Evolutionary conservation across 2,329 filamentous ascomycete genomes (phyloP).

Genomic region (Cryphonectria naterciae): DNA sequence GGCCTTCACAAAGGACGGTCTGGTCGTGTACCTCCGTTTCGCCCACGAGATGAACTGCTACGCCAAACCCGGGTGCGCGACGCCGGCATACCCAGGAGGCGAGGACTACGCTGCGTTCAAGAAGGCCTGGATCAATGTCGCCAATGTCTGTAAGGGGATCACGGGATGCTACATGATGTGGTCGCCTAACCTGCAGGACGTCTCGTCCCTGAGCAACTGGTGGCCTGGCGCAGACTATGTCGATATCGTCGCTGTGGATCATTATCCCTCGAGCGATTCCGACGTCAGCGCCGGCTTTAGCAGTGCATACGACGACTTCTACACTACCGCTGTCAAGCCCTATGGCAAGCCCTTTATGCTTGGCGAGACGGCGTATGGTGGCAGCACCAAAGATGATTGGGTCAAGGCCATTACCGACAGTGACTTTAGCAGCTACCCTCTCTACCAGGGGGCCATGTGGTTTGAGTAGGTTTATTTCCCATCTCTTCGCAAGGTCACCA

Average conservation of each 20-base stretch:
- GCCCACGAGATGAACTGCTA: conserved; percentile 34
- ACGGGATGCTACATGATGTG: conserved; percentile 29
- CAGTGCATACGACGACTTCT: conserved; percentile 21
- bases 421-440: conserved; percentile 23
- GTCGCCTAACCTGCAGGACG: conserved; percentile 29
- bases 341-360: conserved; percentile 27
- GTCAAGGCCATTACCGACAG: conserved; percentile 19
- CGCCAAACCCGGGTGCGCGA: conserved; percentile 23
- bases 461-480: conserved; percentile 23
- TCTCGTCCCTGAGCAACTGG: conserved; percentile 29
- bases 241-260: conserved; percentile 31
- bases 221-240: conserved; percentile 30
- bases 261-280: conserved; percentile 23
- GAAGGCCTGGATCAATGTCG: conserved; percentile 28
- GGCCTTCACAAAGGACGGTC: conserved; percentile 27
- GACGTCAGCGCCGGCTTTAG: conserved; percentile 13
- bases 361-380: conserved; percentile 27
- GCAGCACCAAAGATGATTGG: conserved; percentile 23
- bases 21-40: conserved; percentile 32
- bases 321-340: conserved; percentile 19
- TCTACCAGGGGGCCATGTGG: conserved; percentile 29
- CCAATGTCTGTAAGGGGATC: conserved; percentile 26
- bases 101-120: conserved; percentile 26
- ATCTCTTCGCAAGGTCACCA: not conserved
- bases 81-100: conserved; percentile 25